Conservation (phyloP, 148 eudicot species). For the Diospyros lotus region DNA sequence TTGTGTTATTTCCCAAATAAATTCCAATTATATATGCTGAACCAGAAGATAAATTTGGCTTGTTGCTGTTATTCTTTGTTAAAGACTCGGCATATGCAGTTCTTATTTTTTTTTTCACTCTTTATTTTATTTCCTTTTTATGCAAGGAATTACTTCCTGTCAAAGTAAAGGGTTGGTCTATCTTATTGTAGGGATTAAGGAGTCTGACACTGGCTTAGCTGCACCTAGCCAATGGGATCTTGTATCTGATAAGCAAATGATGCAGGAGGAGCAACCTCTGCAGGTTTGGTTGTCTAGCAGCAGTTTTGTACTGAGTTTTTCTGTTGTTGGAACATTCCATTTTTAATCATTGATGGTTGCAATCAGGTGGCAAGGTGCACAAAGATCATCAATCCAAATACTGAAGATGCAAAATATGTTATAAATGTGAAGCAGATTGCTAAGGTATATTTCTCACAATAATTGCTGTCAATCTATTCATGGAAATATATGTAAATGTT, state of each 20-base stretch:
- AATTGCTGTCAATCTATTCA: not conserved
- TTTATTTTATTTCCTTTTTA: not conserved
- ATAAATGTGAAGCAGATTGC: slow-evolving; percentile 95
- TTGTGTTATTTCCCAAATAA: not conserved
- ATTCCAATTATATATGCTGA: not conserved
- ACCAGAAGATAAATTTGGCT: not conserved
- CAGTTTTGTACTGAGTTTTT: not conserved
- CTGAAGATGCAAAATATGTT: slow-evolving; percentile 95
- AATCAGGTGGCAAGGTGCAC: slow-evolving; percentile 95
- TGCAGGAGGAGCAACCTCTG: slow-evolving; percentile 99
- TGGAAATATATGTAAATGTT: too few relatives aligned
- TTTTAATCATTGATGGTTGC: slow-evolving; percentile 11
- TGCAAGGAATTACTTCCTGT: not conserved
- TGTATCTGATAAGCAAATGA: slow-evolving; percentile 98
- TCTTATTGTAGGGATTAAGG: slow-evolving; percentile 67
- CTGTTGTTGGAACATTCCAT: not conserved
- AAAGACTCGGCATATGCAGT: not conserved
- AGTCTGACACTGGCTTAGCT: slow-evolving; percentile 97
- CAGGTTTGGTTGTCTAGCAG: slow-evolving; percentile 48
- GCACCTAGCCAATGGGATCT: slow-evolving; percentile 99
- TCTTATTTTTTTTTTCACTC: not conserved
- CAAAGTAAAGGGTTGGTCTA: slow-evolving; percentile 4
- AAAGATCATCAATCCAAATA: slow-evolving; percentile 91
- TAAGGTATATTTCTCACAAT: slow-evolving; percentile 41
- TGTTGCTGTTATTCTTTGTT: not conserved